phyloP scores from a whole-genome alignment of 169 alveolate species.

The Plasmodium falciparum region DNA sequence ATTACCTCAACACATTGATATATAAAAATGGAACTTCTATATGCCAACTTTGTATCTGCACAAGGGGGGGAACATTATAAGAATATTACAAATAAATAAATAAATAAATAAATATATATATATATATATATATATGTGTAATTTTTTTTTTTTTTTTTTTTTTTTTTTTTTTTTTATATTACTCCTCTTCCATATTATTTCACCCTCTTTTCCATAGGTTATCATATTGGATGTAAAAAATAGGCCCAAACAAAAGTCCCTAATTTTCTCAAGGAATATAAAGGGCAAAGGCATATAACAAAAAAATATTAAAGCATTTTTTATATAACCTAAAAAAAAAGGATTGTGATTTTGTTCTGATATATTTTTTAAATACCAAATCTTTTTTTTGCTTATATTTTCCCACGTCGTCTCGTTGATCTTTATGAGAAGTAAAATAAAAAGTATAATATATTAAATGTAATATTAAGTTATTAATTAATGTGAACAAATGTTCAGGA shows the following conservation, averaged over 20 bases:
- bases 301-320: slow-evolving; percentile 36
- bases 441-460: neutral
- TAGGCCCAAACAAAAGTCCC: neutral
- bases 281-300: slow-evolving; percentile 11
- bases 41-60: neutral
- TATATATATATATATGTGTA: neutral
- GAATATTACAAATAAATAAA: neutral
- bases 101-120: too few species aligned
- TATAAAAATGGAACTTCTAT: neutral
- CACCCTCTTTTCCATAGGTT: slow-evolving; percentile 24
- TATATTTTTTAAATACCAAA: neutral
- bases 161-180: neutral
- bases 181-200: slow-evolving; percentile 42
- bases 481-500: too few species aligned
- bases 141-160: neutral
- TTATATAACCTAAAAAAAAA: slow-evolving; percentile 28
- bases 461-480: neutral
- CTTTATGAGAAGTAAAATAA: neutral
- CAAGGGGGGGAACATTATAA: neutral
- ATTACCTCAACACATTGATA: neutral
- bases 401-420: slow-evolving; percentile 67
- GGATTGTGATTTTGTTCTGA: neutral
- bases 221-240: neutral
- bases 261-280: slow-evolving; percentile 4
- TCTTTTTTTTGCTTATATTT: slow-evolving; percentile 9